Conservation (phyloP, 2,329 filamentous ascomycete genomes). For the Venturia oleaginea region DNA sequence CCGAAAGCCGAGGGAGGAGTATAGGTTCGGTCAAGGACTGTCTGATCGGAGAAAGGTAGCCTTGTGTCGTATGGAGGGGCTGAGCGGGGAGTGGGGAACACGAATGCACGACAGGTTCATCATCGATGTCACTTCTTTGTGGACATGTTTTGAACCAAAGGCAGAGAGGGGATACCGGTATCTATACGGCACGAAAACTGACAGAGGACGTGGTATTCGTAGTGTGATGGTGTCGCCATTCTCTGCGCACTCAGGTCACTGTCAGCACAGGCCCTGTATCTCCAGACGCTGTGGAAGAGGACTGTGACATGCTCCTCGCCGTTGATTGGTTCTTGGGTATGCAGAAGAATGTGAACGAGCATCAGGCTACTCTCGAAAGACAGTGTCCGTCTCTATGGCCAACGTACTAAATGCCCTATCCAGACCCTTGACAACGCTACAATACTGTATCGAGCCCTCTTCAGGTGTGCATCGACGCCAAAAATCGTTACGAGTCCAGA, state of each 20-base stretch:
- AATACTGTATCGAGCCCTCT: neutral
- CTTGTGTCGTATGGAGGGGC: neutral
- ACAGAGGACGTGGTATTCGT: neutral
- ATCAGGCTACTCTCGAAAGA: neutral
- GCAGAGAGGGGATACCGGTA: neutral
- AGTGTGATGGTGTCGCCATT: neutral
- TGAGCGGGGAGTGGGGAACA: neutral
- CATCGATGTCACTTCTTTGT: neutral
- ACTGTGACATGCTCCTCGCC: neutral
- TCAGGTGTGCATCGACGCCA: neutral
- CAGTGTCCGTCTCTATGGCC: neutral
- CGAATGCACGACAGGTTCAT: neutral
- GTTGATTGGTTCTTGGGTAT: neutral
- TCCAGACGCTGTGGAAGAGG: neutral
- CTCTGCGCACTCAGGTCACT: neutral
- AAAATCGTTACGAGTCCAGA: neutral
- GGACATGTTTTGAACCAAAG: neutral
- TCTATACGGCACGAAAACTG: neutral
- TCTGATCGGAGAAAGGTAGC: neutral
- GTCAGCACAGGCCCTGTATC: neutral
- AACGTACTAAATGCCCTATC: neutral
- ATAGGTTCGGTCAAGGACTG: neutral
- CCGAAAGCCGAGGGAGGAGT: neutral
- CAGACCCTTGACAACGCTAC: neutral
- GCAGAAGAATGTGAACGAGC: neutral